Evolutionary conservation across 75 land plant species (phyloP), one percentile per base, ranked within the genome.

Genomic region (Gnetum montanum): DNA sequence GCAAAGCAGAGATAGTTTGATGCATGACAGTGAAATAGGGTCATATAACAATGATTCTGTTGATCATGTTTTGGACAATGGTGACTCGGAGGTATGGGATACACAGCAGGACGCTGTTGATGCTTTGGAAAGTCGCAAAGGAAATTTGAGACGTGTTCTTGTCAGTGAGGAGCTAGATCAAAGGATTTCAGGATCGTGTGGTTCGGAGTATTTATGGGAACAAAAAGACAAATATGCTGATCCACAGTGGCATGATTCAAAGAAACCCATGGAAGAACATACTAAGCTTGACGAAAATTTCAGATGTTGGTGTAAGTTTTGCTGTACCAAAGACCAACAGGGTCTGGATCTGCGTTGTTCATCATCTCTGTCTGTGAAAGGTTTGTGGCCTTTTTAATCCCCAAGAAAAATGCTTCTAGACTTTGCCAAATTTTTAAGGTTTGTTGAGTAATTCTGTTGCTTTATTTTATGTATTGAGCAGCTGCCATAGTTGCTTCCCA

Each of bases 401-500:
- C n/a, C n/a, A n/a, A n/a, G n/a, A n/a, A n/a, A n/a, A n/a, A n/a
- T n/a, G n/a, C n/a, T n/a, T n/a, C n/a, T n/a, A n/a, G n/a, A n/a
- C n/a, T n/a, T n/a, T n/a, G n/a, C n/a, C n/a, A n/a, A n/a, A n/a
- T n/a, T n/a, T n/a, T n/a, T n/a, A n/a, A n/a, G n/a, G n/a, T n/a
- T n/a, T n/a, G n/a, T n/a, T n/a, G n/a, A n/a, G n/a, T n/a, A n/a
- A 16, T 10, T 8, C 16, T 8, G 20, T 48, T 5, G 56, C n/a
- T 10, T 53, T 34, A 53, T n/a, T 16, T n/a, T n/a, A n/a, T 47
- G 8, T 49, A 12, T 26, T 54, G 43, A 43, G 22, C 71, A 83
- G 94, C 85, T 69, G 85, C 83, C 24, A 72, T 46, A 58, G 79
- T 81, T 36, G 94, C 89, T 34, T 78, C 80, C 19, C 79, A 82